Evolutionary conservation across 768 basidiomycete species (phyloP).

Genomic region (Mycena olivaceomarginata): DNA sequence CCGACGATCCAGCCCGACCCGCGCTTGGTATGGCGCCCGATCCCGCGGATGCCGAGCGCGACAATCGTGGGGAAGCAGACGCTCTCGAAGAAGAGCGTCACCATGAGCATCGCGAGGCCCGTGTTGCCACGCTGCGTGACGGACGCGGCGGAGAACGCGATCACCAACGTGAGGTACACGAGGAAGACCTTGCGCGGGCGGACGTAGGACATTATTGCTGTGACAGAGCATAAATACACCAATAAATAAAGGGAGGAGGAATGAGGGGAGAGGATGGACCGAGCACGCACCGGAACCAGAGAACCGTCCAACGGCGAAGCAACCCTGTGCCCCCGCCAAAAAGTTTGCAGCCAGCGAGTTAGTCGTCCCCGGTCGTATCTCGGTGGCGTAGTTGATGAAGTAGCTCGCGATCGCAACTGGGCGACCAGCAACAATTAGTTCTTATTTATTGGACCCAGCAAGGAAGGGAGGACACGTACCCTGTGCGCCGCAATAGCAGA

Average conservation of each 20-base stretch:
- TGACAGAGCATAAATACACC: background rate
- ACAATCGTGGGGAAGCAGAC: constrained; percentile 61
- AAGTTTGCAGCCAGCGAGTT: constrained; percentile 54
- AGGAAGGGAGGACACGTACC: constrained; percentile 38
- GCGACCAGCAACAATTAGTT: no score
- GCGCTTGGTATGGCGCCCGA: constrained; percentile 58
- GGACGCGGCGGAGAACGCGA: constrained; percentile 53
- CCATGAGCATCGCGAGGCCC: constrained; percentile 54
- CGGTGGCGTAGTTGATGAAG: constrained; percentile 58
- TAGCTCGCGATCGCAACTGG: constrained; percentile 56
- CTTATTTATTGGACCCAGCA: no score
- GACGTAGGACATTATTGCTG: constrained; percentile 53
- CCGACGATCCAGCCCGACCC: constrained; percentile 56
- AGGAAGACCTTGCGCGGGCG: constrained; percentile 55
- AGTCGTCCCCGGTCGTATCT: constrained; percentile 49
- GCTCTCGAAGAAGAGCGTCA: constrained; percentile 59
- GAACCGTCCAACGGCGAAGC: constrained; percentile 56
- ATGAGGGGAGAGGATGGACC: background rate
- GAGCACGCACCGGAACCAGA: constrained; percentile 52
- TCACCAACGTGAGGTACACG: constrained; percentile 51
- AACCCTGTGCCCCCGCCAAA: constrained; percentile 56
- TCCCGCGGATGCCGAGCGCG: constrained; percentile 55
- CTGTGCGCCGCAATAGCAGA: constrained; percentile 57
- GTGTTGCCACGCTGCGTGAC: constrained; percentile 54
- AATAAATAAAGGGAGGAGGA: background rate